phyloP scores from a whole-genome alignment of 208 protist genomes.

The Crithidia acanthocephali region DNA sequence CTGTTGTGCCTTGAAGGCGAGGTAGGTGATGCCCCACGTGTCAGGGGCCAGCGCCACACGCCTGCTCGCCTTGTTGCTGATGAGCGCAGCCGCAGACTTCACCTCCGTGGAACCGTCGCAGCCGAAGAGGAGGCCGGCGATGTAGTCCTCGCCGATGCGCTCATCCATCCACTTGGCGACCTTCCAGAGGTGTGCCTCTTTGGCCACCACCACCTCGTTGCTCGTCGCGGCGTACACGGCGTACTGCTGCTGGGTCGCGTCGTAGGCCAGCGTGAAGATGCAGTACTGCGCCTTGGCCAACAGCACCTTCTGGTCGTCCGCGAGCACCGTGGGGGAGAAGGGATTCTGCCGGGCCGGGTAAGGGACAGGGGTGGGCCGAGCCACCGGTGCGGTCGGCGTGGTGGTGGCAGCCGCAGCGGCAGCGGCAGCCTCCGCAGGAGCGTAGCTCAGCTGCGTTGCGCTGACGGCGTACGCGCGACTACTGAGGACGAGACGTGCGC shows the following conservation, averaged over 20 bases:
- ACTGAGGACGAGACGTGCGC: too few species aligned
- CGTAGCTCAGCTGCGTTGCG: conserved; percentile 8
- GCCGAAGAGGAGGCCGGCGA: conserved; percentile 83
- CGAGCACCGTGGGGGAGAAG: conserved; percentile 36
- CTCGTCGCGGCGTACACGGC: conserved; percentile 82
- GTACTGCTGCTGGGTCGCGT: conserved; percentile 38
- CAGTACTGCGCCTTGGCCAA: conserved; percentile 85
- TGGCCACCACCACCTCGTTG: conserved; percentile 68
- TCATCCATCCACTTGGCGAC: conserved; percentile 85
- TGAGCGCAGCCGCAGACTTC: conserved; percentile 41
- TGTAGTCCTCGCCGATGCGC: conserved; percentile 80
- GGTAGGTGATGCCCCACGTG: conserved; percentile 83
- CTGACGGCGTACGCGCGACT: conserved; percentile 17
- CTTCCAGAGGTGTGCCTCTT: conserved; percentile 73
- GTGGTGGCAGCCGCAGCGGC: conserved; percentile 3
- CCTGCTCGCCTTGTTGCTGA: conserved; percentile 70
- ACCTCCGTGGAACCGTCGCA: conserved; percentile 51
- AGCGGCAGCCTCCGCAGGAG: background rate
- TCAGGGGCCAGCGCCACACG: conserved; percentile 75
- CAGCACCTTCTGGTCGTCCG: conserved; percentile 62
- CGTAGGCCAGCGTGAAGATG: conserved; percentile 76
- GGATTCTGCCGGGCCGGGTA: conserved; percentile 66
- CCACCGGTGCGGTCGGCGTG: conserved; percentile 3
- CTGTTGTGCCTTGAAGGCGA: conserved; percentile 80
- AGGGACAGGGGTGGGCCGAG: conserved; percentile 5